Evolutionary conservation across 805 yeast species (phyloP), one percentile per base, ranked within the genome.

Genomic region (Yarrowia sp.): DNA sequence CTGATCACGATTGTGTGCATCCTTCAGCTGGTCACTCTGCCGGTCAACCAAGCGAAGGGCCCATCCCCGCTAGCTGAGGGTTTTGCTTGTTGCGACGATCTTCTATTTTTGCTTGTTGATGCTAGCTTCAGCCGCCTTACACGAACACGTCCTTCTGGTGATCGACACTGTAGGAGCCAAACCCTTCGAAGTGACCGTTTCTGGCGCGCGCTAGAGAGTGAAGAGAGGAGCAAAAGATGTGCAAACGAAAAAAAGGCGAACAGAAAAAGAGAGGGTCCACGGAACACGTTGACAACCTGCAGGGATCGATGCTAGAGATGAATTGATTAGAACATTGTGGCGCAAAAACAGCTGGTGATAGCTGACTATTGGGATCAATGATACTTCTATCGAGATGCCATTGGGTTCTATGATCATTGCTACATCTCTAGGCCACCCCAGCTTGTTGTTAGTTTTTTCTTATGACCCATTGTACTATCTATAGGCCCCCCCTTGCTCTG

Each of bases 81-180:
- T 16, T 44, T 44, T 26, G 35, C 51, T 44, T 44, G 52, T 46
- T 46, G 52, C 51, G 52, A 19, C 36, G 54, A 48, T 48, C 38
- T 19, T 19, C 54, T n/a, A 46, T 46, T 46, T 48, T 48, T 21
- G 54, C 36, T 46, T 30, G 54, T 48, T 46, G 36, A 19, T 22
- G 33, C 10, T 44, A 26, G 51, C 52, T 17, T 46, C 52, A 48
- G 54, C 54, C 54, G 54, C 54, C 54, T 48, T 48, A 48, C 54
- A 48, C 54, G 54, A 48, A 48, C 54, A 48, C 54, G 54, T 48
- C 54, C 14, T 32, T 30, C 8, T n/a, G 10, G 35, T 8, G 54
- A 48, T 48, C 54, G 54, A 14, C 54, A 48, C 52, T 17, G 52
- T 4, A 11, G 36, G 16, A 10, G 14, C 16, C 52, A 46, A 46